Base-by-base conservation (phyloP, 352 stramenopile genomes). In the Pythium insidiosum region DNA sequence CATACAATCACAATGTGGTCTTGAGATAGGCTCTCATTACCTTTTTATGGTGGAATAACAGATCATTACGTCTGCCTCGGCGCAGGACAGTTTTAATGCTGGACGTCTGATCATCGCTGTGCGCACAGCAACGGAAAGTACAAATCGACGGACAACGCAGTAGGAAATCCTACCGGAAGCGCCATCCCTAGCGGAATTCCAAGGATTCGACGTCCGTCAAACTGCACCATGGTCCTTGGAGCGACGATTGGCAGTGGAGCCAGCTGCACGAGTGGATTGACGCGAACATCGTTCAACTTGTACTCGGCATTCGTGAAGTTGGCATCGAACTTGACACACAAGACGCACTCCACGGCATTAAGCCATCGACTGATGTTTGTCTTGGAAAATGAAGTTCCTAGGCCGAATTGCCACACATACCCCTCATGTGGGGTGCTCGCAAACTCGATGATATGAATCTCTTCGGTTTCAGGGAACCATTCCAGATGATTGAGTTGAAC, bases 361-460 rank as follows among this genome's bases (percentile, higher is more conserved):
- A 68, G 43, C 43, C 47, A 54, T 30, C 25, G 38, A 38, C 24
- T 0, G 41, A 62, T 9, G 31, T 57, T 23, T 39, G 5, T 26
- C 29, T 54, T n/a, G n/a, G 4, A 0, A 38, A 56, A 53, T 45
- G 16, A 18, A 34, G 34, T 38, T 20, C 0, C 3, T 38, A 59
- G 37, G 15, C 51, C 50, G n/a, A 1, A n/a, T n/a, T n/a, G n/a
- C n/a, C n/a, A 7, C 53, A 52, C 19, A 38, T 53, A 68, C 1
- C 25, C 20, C 19, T 45, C 56, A 39, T 63, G 50, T 40, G 53
- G 57, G 45, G 34, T 36, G 49, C 36, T 1, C 1, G 36, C 56
- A 57, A 71, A 67, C 53, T 69, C 56, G 55, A 66, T 66, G 44
- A 69, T 63, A 48, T 63, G 56, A 49, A 66, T 66, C 33, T 61